Evolutionary conservation across 306 rosid genomes (phyloP).

Genomic region (Acacia melanoxylon): DNA sequence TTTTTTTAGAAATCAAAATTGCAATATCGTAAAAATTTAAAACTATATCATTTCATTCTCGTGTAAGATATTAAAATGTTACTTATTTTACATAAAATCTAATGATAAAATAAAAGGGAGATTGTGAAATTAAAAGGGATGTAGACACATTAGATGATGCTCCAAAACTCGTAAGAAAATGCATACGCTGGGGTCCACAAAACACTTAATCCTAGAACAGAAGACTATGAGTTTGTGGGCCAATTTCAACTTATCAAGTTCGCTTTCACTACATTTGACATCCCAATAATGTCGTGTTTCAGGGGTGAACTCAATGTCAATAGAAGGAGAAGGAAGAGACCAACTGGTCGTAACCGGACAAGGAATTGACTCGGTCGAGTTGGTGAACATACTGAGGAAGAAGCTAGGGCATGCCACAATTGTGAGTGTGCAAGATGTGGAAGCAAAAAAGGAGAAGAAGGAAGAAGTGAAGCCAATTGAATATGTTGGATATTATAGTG

Average conservation of each 20-base stretch:
- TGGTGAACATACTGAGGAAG: background rate
- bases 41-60: too few species aligned
- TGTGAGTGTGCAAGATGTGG: conserved; percentile 2
- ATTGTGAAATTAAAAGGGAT: too few species aligned
- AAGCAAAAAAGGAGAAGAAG: background rate
- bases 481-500: background rate
- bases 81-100: too few species aligned
- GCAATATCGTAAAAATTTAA: too few species aligned
- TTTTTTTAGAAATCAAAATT: too few species aligned
- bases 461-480: background rate
- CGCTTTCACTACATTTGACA: background rate
- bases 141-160: background rate
- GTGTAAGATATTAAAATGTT: too few species aligned
- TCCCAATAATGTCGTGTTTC: background rate
- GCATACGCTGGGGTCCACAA: too few species aligned
- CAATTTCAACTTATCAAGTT: too few species aligned
- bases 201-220: too few species aligned
- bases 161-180: too few species aligned
- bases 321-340: conserved; percentile 28
- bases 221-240: background rate
- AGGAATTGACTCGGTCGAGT: background rate
- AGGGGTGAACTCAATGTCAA: conserved; percentile 30
- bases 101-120: too few species aligned
- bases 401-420: background rate
- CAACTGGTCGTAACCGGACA: conserved; percentile 28